phyloP scores from a whole-genome alignment of 2,329 filamentous ascomycete species.

The Ophiostoma sp. region DNA sequence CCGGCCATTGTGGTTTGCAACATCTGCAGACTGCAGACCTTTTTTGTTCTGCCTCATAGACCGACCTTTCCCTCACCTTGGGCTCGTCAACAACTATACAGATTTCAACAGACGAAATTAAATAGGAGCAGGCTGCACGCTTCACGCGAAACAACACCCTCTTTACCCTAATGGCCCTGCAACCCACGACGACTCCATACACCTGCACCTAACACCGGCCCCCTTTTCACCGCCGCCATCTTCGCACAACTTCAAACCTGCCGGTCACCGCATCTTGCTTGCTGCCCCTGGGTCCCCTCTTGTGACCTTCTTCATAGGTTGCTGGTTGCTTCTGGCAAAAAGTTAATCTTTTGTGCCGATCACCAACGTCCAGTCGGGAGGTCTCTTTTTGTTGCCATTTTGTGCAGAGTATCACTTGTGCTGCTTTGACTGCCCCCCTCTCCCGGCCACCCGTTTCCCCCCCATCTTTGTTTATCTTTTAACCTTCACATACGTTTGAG shows the following conservation, averaged over 20 bases:
- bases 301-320: neutral
- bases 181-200: neutral
- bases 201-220: slow-evolving; percentile 9
- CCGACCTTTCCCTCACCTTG: neutral
- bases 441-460: neutral
- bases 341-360: neutral
- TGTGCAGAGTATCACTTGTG: slow-evolving; percentile 7
- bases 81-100: neutral
- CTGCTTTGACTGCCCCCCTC: neutral
- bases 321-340: neutral
- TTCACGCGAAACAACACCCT: neutral
- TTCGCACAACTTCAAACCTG: slow-evolving; percentile 6
- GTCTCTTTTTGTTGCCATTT: neutral
- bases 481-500: neutral
- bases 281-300: neutral
- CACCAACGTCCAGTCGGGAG: neutral
- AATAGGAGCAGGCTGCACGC: neutral
- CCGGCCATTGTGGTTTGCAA: neutral
- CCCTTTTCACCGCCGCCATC: slow-evolving; percentile 24
- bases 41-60: neutral
- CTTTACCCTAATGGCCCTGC: neutral
- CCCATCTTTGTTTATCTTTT: slow-evolving; percentile 2
- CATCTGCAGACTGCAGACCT: neutral
- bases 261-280: slow-evolving; percentile 25
- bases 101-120: neutral